phyloP scores from a whole-genome alignment of 1,284 basidiomycete species.

The Phlebopus sp. region DNA sequence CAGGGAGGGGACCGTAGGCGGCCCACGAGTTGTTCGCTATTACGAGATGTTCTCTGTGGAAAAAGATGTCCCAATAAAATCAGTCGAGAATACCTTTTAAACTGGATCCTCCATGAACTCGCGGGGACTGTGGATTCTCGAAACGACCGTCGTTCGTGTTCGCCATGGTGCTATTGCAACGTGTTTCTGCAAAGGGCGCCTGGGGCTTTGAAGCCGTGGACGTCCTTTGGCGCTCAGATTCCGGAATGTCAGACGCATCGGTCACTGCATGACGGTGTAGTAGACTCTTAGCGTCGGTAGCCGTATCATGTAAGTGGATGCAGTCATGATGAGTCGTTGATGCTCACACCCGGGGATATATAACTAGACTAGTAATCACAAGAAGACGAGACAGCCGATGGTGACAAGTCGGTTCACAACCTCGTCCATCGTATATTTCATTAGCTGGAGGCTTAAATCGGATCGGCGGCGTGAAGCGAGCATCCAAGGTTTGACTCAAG shows the following conservation, averaged over 20 bases:
- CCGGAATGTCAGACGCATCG: not conserved
- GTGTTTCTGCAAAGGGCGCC: no score
- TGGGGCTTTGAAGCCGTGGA: no score
- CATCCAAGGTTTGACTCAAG: no score
- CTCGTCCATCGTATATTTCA: not conserved
- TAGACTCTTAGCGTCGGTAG: not conserved
- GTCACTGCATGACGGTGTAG: not conserved
- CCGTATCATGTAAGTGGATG: no score
- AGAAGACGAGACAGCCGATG: not conserved
- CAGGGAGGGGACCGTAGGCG: conserved; percentile 1
- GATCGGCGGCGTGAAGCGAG: no score
- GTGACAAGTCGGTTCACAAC: not conserved
- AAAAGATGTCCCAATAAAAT: not conserved
- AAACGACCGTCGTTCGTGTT: not conserved
- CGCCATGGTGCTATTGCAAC: no score
- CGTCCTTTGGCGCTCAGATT: no score
- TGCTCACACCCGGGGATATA: not conserved
- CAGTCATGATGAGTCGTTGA: no score
- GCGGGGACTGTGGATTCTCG: not conserved
- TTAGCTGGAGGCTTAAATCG: not conserved
- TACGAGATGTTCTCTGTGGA: conserved; percentile 10
- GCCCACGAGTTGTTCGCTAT: conserved; percentile 1
- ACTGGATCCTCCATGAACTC: not conserved
- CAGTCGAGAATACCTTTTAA: not conserved
- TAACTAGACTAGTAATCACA: not conserved